Conservation (phyloP, 2,329 filamentous ascomycete species). For the Hymenoscyphus scutula region DNA sequence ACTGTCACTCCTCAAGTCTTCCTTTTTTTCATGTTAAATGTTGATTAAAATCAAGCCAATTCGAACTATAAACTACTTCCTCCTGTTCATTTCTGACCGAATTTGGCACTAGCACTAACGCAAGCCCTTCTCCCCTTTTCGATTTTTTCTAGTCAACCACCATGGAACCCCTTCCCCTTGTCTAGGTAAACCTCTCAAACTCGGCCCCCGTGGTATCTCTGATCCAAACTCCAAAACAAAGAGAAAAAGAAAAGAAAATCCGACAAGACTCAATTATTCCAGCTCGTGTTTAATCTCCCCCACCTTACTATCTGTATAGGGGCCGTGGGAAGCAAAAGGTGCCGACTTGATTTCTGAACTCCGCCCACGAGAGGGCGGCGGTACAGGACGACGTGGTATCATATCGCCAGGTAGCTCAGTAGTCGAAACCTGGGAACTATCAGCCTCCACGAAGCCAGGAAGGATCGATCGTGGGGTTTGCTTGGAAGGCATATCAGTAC, state of each 20-base stretch:
- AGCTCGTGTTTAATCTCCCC: constrained; percentile 11
- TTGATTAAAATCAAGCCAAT: no score
- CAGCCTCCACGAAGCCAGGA: constrained; percentile 7
- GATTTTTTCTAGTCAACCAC: no score
- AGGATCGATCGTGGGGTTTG: neutral
- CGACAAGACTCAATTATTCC: neutral
- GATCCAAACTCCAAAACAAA: neutral
- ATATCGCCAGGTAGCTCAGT: neutral
- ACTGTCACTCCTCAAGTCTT: no score
- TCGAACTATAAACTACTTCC: no score
- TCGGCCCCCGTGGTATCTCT: neutral
- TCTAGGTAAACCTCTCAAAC: no score
- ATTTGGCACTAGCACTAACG: no score
- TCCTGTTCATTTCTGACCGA: no score
- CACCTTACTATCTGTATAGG: constrained; percentile 6
- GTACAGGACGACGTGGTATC: neutral
- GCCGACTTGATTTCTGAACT: neutral
- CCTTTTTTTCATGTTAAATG: no score
- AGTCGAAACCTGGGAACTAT: constrained; percentile 6
- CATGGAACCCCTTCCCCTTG: no score
- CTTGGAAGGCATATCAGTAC: neutral
- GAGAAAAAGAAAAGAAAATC: neutral
- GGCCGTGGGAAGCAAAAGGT: neutral
- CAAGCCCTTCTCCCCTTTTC: no score
- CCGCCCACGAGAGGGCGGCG: neutral